These are phyloP conservation scores for Teunomyces stri DNA, from an alignment of 805 yeast genomes.

Conservation along the genomic window DNA sequence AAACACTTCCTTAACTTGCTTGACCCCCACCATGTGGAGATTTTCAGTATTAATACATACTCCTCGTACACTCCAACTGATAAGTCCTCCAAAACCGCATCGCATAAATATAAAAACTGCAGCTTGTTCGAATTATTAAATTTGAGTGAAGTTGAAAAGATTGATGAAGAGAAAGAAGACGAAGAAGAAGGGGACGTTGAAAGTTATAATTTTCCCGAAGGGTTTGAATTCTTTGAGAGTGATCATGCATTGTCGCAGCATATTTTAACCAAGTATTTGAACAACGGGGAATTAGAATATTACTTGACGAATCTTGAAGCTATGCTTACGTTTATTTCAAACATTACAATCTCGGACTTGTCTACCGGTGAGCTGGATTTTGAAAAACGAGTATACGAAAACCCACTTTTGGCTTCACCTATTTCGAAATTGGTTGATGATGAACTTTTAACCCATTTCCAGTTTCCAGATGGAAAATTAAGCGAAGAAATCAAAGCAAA, in stretches of 20 bases:
- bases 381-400: neutral
- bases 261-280: slow-evolving; percentile 26
- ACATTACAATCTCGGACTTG: slow-evolving; percentile 33
- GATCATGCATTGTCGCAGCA: slow-evolving; percentile 31
- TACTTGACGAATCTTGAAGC: slow-evolving; percentile 45
- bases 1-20: slow-evolving; percentile 32
- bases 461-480: slow-evolving; percentile 26
- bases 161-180: slow-evolving; percentile 4
- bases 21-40: slow-evolving; percentile 30
- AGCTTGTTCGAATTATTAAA: slow-evolving; percentile 32
- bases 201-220: slow-evolving; percentile 3
- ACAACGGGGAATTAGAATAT: slow-evolving; percentile 37
- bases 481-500: slow-evolving; percentile 15
- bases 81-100: slow-evolving; percentile 11
- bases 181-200: slow-evolving; percentile 9
- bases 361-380: slow-evolving; percentile 5
- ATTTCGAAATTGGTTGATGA: slow-evolving; percentile 28
- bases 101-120: slow-evolving; percentile 14
- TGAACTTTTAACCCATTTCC: slow-evolving; percentile 22
- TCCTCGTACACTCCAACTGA: slow-evolving; percentile 19
- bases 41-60: slow-evolving; percentile 16
- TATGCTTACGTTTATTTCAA: slow-evolving; percentile 34
- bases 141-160: slow-evolving; percentile 15
- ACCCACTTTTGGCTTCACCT: slow-evolving; percentile 1
- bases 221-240: slow-evolving; percentile 24